Evolutionary conservation across 129 eudicot genomes (phyloP), one percentile per base, ranked within the genome.

Genomic region (Artemisia tridentata): DNA sequence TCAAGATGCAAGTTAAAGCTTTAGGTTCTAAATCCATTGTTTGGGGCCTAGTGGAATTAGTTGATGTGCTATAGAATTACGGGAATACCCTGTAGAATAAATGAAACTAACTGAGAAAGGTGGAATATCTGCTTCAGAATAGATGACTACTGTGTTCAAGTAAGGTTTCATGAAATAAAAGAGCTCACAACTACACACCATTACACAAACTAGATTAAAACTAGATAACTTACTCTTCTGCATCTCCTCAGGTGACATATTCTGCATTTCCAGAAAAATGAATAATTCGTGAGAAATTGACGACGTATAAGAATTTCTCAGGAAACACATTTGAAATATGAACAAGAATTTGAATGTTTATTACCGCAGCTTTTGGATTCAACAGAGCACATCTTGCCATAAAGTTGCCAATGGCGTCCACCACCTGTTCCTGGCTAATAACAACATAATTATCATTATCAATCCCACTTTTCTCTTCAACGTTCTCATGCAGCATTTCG

Each of bases 351-450:
- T 34, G 5, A 17, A 12, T 58, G 59, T 27, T 51, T 11, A 56
- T 78, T 83, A 92, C 98, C 98, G 73, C 74, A 50, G 96, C 82
- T 25, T 85, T 92, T 0, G 98, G 96, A 72, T 87, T 86, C 11
- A 92, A 81, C 41, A 86, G 69, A 65, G 89, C 48, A 83, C 98
- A 93, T 81, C 77, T 85, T 41, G 98, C 98, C 91, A 93, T 87
- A 78, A 93, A 89, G 76, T 82, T 83, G 46, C 95, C 95, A 67
- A 93, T 88, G 25, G 92, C 90, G 62, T 93, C 98, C 43, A 93
- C 88, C 82, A 93, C 96, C 47, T 80, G 88, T 74, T 93, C 98
- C 75, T 93, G 92, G 70, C 80, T 83, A 12, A 93, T 84, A 62
- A 93, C 79, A 14, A 93, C 82, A 82, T 93, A 93, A 72, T 78